Base-by-base conservation (phyloP, 2,329 filamentous ascomycete genomes). In the Paracorniculantispora psalliotae region DNA sequence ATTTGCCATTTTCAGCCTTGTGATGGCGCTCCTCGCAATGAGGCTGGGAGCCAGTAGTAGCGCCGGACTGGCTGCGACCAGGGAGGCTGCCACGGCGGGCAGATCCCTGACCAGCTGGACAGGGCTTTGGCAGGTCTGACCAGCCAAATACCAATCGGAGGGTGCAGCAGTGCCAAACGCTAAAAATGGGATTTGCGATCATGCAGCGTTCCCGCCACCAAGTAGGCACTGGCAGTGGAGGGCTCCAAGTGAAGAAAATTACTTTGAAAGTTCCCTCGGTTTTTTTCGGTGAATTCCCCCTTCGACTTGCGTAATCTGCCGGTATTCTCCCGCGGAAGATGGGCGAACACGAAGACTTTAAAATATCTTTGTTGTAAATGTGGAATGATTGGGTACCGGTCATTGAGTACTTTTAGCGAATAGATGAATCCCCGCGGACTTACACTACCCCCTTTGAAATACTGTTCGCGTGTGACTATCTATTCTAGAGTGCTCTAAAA, bases 81-180 rank as follows among this genome's bases (percentile, higher is more conserved):
- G 37, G 15, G 37, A 44, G 52, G 30, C 53, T 46, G 43, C 13
- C 13, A n/a, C 30, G 9, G 53, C 41, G 37, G 21, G 13, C 5
- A n/a, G 49, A 51, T 56, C 53, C 53, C 28, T 9, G 53, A 21
- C 43, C 53, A 56, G 53, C 53, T 56, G 53, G 53, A 48, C 52
- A 55, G 28, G 30, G 30, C 43, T 30, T 30, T n/a, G 15, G 8
- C 41, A 39, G 26, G 53, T 46, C 51, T 54, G 3, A 37, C 39
- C 21, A 25, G 19, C 13, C 21, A 23, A 6, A 33, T 47, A 26
- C 53, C 52, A 55, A 55, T 55, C 41, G 52, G 39, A 55, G 41
- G 17, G 28, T 25, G 30, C 26, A 47, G 26, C 10, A 35, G 41
- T 19, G 41, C 12, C 13, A 1, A 19, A 30, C 6, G 43, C 30